Conservation (phyloP, 2,329 filamentous ascomycete genomes). For the Cladobotryum protrusum region DNA sequence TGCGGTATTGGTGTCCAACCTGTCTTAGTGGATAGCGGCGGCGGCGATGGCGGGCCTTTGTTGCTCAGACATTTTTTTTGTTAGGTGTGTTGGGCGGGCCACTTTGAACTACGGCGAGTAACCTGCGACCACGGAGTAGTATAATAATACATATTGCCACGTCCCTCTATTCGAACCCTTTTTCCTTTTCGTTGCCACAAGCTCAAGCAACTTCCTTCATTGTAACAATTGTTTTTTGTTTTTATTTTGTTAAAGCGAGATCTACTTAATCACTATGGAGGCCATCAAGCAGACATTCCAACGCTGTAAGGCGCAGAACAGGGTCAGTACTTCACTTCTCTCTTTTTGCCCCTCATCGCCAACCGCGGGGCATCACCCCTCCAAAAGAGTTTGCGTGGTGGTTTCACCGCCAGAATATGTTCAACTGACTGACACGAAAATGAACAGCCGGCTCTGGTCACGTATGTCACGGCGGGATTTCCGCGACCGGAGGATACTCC, state of each 20-base stretch:
- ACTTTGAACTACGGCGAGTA: no score
- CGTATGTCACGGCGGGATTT: slow-evolving; percentile 93
- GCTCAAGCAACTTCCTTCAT: background rate
- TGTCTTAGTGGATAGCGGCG: no score
- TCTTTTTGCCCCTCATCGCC: slow-evolving; percentile 20
- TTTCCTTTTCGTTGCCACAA: background rate
- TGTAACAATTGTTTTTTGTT: background rate
- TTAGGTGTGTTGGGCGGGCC: no score
- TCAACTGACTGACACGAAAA: slow-evolving; percentile 15
- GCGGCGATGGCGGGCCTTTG: no score
- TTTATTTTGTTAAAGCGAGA: background rate
- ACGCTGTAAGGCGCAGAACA: slow-evolving; percentile 52
- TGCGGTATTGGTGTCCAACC: slow-evolving; percentile 9
- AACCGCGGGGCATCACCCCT: slow-evolving; percentile 4
- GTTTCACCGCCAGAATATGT: no score
- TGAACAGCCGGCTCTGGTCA: slow-evolving; percentile 72
- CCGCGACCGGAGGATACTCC: slow-evolving; percentile 77
- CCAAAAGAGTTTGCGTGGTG: background rate
- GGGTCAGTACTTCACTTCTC: slow-evolving; percentile 38
- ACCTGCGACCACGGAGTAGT: no score
- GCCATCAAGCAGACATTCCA: slow-evolving; percentile 53
- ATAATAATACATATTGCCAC: no score
- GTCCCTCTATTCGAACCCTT: background rate
- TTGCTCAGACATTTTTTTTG: no score
- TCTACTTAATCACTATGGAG: slow-evolving; percentile 40